Evolutionary conservation across 1,284 basidiomycete genomes (phyloP).

Genomic region (Puccinia horiana): DNA sequence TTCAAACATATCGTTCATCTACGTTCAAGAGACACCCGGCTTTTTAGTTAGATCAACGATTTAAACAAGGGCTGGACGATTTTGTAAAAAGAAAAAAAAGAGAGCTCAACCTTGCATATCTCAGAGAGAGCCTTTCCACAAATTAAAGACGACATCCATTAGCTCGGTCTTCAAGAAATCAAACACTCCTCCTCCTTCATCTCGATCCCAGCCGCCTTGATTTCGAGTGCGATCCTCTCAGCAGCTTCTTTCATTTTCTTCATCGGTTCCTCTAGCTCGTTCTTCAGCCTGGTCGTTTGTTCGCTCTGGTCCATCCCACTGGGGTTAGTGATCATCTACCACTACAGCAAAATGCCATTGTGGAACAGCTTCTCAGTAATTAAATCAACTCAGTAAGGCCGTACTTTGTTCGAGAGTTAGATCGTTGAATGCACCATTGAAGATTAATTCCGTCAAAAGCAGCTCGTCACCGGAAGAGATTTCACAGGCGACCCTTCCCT

Average conservation of each 20-base stretch:
- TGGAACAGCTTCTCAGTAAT: slow-evolving; percentile 77
- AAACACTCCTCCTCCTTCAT: slow-evolving; percentile 92
- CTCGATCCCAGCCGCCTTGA: slow-evolving; percentile 84
- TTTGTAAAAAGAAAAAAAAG: background rate
- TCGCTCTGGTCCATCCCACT: slow-evolving; percentile 69
- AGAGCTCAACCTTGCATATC: slow-evolving; percentile 77
- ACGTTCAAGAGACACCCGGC: slow-evolving; percentile 2
- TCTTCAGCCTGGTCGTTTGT: slow-evolving; percentile 78
- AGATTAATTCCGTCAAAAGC: slow-evolving; percentile 92
- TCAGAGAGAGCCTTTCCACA: slow-evolving; percentile 97
- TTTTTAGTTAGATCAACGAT: no score
- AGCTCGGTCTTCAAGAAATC: slow-evolving; percentile 95
- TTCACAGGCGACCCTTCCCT: slow-evolving; percentile 97
- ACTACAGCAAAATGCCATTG: background rate
- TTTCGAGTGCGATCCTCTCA: slow-evolving; percentile 89
- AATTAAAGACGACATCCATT: slow-evolving; percentile 94
- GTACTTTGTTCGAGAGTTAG: slow-evolving; percentile 89
- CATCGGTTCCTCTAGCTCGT: slow-evolving; percentile 87
- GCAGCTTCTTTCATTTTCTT: slow-evolving; percentile 94
- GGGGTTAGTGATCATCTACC: background rate
- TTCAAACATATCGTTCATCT: slow-evolving; percentile 58
- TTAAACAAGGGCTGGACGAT: no score
- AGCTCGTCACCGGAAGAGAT: slow-evolving; percentile 97
- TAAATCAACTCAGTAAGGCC: slow-evolving; percentile 89
- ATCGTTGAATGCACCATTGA: slow-evolving; percentile 92